Conservation (phyloP, 2,329 filamentous ascomycete genomes). For the Orbilia oligospora region DNA sequence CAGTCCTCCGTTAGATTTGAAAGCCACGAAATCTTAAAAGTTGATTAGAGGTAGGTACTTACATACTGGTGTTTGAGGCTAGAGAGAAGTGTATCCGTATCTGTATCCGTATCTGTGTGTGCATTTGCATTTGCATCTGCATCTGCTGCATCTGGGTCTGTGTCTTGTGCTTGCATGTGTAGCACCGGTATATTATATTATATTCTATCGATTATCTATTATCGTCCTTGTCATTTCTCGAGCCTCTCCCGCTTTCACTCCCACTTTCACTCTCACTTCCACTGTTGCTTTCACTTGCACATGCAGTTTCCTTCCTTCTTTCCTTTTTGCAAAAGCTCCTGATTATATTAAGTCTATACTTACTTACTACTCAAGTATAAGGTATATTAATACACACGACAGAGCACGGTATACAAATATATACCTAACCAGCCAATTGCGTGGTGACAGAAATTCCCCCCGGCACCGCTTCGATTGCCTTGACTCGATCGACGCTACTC, state of each 20-base stretch:
- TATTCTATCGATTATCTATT: background rate
- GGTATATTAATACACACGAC: background rate
- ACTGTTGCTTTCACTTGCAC: too few relatives aligned
- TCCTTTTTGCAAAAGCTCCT: background rate
- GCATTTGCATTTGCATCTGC: too few relatives aligned
- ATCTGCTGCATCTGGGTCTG: too few relatives aligned
- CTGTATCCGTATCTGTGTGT: background rate
- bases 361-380: too few relatives aligned
- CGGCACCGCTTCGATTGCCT: slow-evolving; percentile 10
- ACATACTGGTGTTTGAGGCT: too few relatives aligned
- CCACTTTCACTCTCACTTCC: too few relatives aligned
- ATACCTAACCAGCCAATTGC: slow-evolving; percentile 32
- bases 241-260: background rate
- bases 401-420: background rate
- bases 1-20: too few relatives aligned
- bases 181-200: background rate
- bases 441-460: slow-evolving; percentile 44
- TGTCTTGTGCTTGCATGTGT: too few relatives aligned
- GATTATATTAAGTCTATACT: too few relatives aligned
- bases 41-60: background rate
- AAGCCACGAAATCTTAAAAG: background rate
- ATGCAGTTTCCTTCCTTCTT: background rate
- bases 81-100: too few relatives aligned
- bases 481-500: background rate
- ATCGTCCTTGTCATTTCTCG: background rate